phyloP scores from a whole-genome alignment of 2,329 filamentous ascomycete species.

The Xylaria arbuscula region DNA sequence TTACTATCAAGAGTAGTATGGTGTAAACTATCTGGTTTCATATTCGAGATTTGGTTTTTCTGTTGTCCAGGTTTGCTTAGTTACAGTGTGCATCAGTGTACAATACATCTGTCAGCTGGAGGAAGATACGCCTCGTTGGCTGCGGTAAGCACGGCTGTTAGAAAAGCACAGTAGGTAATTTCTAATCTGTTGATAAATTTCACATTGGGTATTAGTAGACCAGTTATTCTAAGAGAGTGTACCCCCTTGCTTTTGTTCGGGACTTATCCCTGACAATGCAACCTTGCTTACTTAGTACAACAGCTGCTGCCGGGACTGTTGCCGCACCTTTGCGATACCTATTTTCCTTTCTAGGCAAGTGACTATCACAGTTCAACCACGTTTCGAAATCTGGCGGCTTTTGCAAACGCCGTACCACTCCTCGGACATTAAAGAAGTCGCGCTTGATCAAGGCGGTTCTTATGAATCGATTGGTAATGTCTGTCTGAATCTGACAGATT shows the following conservation, averaged over 20 bases:
- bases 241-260: slow-evolving; percentile 3
- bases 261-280: slow-evolving; percentile 6
- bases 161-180: not conserved
- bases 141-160: not conserved
- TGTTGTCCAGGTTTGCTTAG: slow-evolving; percentile 14
- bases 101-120: slow-evolving; percentile 3
- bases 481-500: slow-evolving; percentile 7
- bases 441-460: too few relatives aligned
- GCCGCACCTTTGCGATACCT: slow-evolving; percentile 8
- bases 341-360: slow-evolving; percentile 5
- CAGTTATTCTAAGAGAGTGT: not conserved
- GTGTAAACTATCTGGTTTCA: not conserved
- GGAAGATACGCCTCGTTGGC: slow-evolving; percentile 2
- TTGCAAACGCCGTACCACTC: not conserved
- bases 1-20: not conserved
- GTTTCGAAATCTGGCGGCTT: too few relatives aligned
- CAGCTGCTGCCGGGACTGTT: slow-evolving; percentile 8
- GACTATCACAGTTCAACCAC: too few relatives aligned
- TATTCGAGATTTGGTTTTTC: not conserved
- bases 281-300: slow-evolving; percentile 18
- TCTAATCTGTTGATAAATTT: slow-evolving; percentile 19
- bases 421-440: too few relatives aligned
- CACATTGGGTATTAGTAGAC: not conserved
- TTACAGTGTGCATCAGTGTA: slow-evolving; percentile 12
- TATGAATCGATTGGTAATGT: not conserved